Evolutionary conservation across 495 filamentous ascomycete genomes (phyloP).

Genomic region (Staphylotrichum longicolle): DNA sequence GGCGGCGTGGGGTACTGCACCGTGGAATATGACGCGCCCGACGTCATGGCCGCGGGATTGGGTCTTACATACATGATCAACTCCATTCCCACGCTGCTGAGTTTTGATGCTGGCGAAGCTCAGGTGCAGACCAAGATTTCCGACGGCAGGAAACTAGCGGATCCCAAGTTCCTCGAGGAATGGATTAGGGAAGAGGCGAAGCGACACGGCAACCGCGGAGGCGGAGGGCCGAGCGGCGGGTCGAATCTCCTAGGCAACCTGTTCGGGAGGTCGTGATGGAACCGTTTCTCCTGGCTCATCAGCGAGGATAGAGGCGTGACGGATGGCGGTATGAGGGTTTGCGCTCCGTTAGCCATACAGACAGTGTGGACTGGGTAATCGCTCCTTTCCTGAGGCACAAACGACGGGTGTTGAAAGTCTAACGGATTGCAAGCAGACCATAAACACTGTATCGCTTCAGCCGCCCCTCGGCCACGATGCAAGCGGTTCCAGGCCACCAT

Average conservation of each 20-base stretch:
- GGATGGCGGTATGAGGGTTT: too few species aligned
- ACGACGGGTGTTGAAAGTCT: too few species aligned
- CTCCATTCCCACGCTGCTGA: conserved; percentile 64
- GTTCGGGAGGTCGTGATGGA: conserved; percentile 39
- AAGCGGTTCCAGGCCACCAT: too few species aligned
- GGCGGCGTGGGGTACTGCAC: conserved; percentile 60
- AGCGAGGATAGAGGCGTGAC: too few species aligned
- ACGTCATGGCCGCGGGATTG: conserved; percentile 53
- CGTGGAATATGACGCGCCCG: conserved; percentile 62
- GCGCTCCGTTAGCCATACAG: too few species aligned
- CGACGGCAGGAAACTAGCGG: conserved; percentile 52
- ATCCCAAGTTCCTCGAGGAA: conserved; percentile 52
- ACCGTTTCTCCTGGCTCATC: too few species aligned
- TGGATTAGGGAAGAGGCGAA: conserved; percentile 60
- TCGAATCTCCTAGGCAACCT: conserved; percentile 24
- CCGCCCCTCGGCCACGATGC: too few species aligned
- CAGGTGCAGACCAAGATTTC: conserved; percentile 54
- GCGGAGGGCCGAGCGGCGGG: conserved; percentile 38
- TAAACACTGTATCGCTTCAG: too few species aligned
- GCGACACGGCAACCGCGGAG: conserved; percentile 48
- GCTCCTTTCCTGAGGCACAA: too few species aligned
- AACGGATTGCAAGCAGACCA: too few species aligned
- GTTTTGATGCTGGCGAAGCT: conserved; percentile 61
- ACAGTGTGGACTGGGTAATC: too few species aligned
- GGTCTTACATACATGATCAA: conserved; percentile 60